These are phyloP conservation scores for Capsella bursapastoris DNA, from an alignment of 345 rosid genomes.

Conservation along the genomic window DNA sequence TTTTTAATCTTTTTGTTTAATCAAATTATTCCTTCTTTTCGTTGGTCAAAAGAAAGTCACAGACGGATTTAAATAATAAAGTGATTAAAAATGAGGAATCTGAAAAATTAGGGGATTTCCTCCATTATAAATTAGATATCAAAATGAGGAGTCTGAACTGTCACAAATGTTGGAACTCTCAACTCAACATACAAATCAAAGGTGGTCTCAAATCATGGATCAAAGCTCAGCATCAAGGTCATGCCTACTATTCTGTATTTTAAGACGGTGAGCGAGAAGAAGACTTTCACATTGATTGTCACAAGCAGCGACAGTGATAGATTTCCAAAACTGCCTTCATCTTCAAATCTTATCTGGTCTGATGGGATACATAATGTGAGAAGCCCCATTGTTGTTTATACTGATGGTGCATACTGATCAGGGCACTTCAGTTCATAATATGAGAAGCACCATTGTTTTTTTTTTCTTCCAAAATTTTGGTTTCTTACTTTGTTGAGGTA, in stretches of 20 bases:
- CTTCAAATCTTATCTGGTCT: constrained; percentile 41
- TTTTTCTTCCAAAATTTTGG: too few relatives aligned
- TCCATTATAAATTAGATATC: background rate
- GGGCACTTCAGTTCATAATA: background rate
- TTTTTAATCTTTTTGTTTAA: background rate
- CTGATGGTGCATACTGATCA: background rate
- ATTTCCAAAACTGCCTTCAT: background rate
- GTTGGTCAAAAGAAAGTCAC: too few relatives aligned
- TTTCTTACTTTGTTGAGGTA: too few relatives aligned
- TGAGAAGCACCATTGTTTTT: too few relatives aligned
- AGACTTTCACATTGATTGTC: constrained; percentile 47
- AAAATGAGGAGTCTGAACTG: constrained; percentile 30
- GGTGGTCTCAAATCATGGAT: background rate
- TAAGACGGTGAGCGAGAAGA: constrained; percentile 39
- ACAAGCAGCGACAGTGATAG: background rate
- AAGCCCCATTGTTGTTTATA: constrained; percentile 38
- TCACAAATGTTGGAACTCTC: constrained; percentile 56
- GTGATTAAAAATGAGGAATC: background rate
- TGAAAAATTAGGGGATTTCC: background rate
- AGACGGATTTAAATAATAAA: background rate
- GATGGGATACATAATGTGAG: constrained; percentile 39
- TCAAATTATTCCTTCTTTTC: too few relatives aligned
- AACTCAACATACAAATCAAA: constrained; percentile 50
- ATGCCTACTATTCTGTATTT: constrained; percentile 48
- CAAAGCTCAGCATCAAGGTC: constrained; percentile 36